Evolutionary conservation across 2,329 filamentous ascomycete genomes (phyloP), one percentile per base, ranked within the genome.

Genomic region (Hortaea sp.): DNA sequence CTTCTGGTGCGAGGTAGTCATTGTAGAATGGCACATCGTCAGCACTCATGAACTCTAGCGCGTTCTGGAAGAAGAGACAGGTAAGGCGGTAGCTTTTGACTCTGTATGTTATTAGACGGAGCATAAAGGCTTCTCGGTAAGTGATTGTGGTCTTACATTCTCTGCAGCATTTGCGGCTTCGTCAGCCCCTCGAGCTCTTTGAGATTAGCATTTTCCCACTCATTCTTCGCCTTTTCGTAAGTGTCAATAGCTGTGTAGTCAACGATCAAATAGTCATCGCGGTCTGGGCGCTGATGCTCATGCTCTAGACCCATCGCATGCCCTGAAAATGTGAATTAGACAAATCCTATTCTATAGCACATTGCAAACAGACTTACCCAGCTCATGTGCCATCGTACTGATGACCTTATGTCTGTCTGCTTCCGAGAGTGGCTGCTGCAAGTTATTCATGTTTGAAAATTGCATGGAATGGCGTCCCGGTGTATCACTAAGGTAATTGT

Each of bases 221-320:
- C n/a, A n/a, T 35, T 35, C 32, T 9, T n/a, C 9, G 31, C 47
- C 11, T 49, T 28, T 1, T 39, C 37, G 37, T 48, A 54, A 29
- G 47, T 48, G 41, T 12, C 1, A 9, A 54, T 12, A 29, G 48
- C 43, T 34, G 38, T 35, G 9, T 43, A 49, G 32, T 39, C 31
- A 38, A 49, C 42, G 7, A 34, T 41, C 29, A 55, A 28, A 38
- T 41, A 49, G 4, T 48, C 29, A 37, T 53, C 49, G 27, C 49
- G 47, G 31, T 53, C 53, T 3, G 44, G 40, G 6, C 53, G 44
- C 29, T 53, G 51, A 30, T 53, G 49, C 37, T 55, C 51, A 39
- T 53, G 53, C 5, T 39, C 29, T 5, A 54, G 44, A 7, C 52
- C 52, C 9, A 53, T 43, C 10, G 49, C 47, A 20, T 54, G 52